Conservation (phyloP, 2,329 filamentous ascomycete genomes). For the Talaromyces sp. region DNA sequence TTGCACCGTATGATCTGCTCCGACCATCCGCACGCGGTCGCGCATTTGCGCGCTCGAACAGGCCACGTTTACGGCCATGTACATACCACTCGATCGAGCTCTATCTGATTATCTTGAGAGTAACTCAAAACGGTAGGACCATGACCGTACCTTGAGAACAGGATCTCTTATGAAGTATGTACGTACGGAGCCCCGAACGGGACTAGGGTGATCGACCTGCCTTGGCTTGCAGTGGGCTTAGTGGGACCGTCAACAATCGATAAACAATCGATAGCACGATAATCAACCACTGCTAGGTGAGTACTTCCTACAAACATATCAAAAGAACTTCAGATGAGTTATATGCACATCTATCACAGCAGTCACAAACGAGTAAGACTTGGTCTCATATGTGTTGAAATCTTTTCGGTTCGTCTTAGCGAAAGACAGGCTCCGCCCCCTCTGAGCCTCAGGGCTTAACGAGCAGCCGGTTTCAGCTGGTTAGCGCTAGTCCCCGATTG, state of each 20-base stretch:
- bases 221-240: background rate
- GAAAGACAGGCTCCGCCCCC: conserved; percentile 2
- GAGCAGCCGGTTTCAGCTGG: conserved; percentile 6
- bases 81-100: background rate
- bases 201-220: background rate
- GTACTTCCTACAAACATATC: background rate
- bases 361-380: background rate
- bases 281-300: background rate
- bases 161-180: background rate
- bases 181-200: background rate
- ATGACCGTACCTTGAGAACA: background rate
- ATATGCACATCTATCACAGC: background rate
- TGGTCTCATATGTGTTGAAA: background rate
- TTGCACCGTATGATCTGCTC: background rate
- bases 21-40: background rate
- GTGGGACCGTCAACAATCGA: background rate
- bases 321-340: background rate
- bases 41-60: background rate
- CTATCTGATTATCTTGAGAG: background rate
- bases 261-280: background rate
- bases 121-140: no score
- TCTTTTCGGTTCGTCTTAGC: background rate
- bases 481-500: conserved; percentile 3
- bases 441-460: background rate
- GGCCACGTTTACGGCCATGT: background rate